Evolutionary conservation across 2,329 filamentous ascomycete species (phyloP), one percentile per base, ranked within the genome.

Genomic region (Bipolaris bicolor): DNA sequence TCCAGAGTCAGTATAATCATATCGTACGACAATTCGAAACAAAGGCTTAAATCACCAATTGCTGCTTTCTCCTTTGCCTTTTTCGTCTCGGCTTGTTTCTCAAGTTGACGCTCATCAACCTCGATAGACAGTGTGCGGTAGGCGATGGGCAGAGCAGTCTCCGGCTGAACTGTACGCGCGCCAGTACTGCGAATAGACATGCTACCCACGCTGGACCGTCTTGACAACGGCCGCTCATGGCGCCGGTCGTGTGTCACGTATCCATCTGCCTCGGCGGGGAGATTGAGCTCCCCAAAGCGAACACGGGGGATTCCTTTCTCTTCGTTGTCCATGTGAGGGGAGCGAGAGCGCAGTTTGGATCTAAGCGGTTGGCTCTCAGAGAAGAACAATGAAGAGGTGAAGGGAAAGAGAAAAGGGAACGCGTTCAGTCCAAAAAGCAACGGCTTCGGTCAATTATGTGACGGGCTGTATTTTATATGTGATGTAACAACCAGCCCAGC

Each of bases 61-160:
- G 67, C 68, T 22, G 68, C 68, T 43, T 73, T 71, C 44, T 76
- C 68, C 49, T 75, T 72, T 31, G 70, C 72, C 20, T 65, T 73
- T 57, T 71, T 76, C 24, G 62, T 53, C 16, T 62, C 64, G 39
- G 64, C 61, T 55, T 72, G 69, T 36, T 71, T 69, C 52, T 65
- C 68, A 18, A 67, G 62, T 36, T 70, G 68, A 51, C 55, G 65
- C 59, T 76, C 64, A 56, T 72, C 76, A 53, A 81, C 76, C 56
- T 79, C 77, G 58, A 79, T 80, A 1, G 78, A 80, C 10, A 81
- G 61, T 2, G 78, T 81, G 26, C 78, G 71, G 62, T 78, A 81
- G 24, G 74, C 69, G 53, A 80, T 80, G 15, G 79, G 79, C 5
- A 81, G 67, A 0, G 71, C 78, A 49, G 79, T 71, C 43, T 72